Conservation (phyloP, 495 filamentous ascomycete genomes). For the Lasiosphaeriaceae sp. region DNA sequence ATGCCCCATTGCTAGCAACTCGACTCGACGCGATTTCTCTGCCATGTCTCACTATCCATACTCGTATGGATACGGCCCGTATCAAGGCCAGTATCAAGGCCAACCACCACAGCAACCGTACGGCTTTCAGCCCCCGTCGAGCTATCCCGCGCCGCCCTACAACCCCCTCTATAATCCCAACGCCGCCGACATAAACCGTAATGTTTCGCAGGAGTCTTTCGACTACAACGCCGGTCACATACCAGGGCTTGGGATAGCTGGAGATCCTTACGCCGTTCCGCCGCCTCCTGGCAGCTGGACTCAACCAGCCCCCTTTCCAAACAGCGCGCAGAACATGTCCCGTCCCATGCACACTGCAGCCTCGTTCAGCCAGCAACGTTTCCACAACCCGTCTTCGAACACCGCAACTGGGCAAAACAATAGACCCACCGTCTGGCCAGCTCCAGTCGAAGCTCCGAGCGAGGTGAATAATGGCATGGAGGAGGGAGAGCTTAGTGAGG, state of each 20-base stretch:
- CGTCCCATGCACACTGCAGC: not conserved
- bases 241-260: slow-evolving; percentile 38
- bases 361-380: not conserved
- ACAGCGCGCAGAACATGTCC: not conserved
- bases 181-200: slow-evolving; percentile 20
- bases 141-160: slow-evolving; percentile 17
- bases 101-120: slow-evolving; percentile 17
- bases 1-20: slow-evolving; percentile 14
- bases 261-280: not conserved
- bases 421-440: not conserved
- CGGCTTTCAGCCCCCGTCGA: slow-evolving; percentile 19
- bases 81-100: slow-evolving; percentile 23
- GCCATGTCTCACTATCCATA: slow-evolving; percentile 36
- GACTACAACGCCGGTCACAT: slow-evolving; percentile 38
- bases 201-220: slow-evolving; percentile 28
- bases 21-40: not conserved
- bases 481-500: slow-evolving; percentile 73
- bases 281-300: slow-evolving; percentile 7
- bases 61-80: slow-evolving; percentile 31
- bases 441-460: slow-evolving; percentile 8
- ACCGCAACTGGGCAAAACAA: not conserved
- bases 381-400: not conserved
- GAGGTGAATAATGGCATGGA: slow-evolving; percentile 44
- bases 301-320: slow-evolving; percentile 8
- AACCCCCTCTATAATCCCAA: slow-evolving; percentile 19